Evolutionary conservation across 495 filamentous ascomycete species (phyloP).

Genomic region (Penicilliopsis zonata): DNA sequence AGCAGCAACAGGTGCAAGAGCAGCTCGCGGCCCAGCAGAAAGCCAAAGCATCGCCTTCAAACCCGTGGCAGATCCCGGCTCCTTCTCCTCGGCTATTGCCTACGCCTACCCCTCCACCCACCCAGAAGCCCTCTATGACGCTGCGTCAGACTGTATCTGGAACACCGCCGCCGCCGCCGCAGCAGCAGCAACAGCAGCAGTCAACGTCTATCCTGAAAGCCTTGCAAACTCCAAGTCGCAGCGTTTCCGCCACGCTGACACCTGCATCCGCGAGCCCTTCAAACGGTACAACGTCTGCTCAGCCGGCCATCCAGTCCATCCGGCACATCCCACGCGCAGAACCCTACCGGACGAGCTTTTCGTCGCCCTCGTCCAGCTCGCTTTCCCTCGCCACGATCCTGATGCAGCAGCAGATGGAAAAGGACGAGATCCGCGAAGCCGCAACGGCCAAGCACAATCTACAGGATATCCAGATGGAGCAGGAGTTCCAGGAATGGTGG

Average conservation of each 20-base stretch:
- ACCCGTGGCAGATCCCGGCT: conserved; percentile 61
- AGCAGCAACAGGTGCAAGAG: conserved; percentile 55
- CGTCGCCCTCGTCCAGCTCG: conserved; percentile 42
- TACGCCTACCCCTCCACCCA: conserved; percentile 5
- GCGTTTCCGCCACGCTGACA: conserved; percentile 13
- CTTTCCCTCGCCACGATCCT: conserved; percentile 82
- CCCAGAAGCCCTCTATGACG: conserved; percentile 41
- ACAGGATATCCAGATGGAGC: conserved; percentile 89
- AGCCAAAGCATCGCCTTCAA: conserved; percentile 32
- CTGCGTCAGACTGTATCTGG: conserved; percentile 52
- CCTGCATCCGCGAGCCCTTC: conserved; percentile 9
- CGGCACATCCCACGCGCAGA: conserved; percentile 32
- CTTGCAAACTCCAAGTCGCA: conserved; percentile 9
- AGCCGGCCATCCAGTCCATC: conserved; percentile 34
- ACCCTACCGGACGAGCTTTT: conserved; percentile 23
- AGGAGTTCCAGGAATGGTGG: conserved; percentile 98
- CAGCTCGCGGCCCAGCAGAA: conserved; percentile 33
- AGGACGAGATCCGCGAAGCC: conserved; percentile 72
- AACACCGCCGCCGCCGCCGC: conserved; percentile 24
- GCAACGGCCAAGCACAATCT: conserved; percentile 67
- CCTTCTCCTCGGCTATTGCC: conserved; percentile 14
- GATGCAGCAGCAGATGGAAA: conserved; percentile 71
- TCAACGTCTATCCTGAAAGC: too few relatives aligned
- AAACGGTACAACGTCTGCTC: conserved; percentile 12
- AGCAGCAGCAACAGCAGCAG: conserved; percentile 8